A percentile compares a stretch with the other conserved stretches of the same genome.
These are phyloP conservation scores for Bretschneidera sinensis DNA, from an alignment of 345 rosid species.

Conservation along the genomic window DNA sequence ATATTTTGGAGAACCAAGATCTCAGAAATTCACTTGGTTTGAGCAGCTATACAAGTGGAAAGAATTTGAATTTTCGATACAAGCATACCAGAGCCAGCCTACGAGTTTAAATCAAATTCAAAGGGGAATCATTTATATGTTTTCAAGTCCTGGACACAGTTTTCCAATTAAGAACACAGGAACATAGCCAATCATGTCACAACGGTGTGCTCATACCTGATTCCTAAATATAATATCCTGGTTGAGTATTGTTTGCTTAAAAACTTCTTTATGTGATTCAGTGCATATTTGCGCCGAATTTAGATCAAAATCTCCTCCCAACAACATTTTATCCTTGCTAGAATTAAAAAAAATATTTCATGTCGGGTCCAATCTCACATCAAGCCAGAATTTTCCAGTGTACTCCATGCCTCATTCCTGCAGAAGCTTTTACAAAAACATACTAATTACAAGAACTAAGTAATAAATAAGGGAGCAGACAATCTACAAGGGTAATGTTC, in stretches of 20 bases:
- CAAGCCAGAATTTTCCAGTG: not conserved
- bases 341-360: constrained; percentile 12
- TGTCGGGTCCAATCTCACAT: no score
- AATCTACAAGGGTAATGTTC: no score
- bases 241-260: constrained; percentile 36
- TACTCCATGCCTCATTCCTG: constrained; percentile 7
- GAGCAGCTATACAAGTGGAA: not conserved
- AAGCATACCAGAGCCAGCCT: no score
- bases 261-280: constrained; percentile 26
- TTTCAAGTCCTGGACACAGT: not conserved
- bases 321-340: constrained; percentile 22
- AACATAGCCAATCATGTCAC: not conserved
- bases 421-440: not conserved
- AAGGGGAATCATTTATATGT: no score
- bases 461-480: no score
- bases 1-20: not conserved
- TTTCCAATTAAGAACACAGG: not conserved
- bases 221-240: constrained; percentile 39
- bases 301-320: constrained; percentile 31
- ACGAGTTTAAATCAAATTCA: not conserved
- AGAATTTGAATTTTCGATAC: not conserved
- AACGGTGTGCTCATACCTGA: constrained; percentile 31
- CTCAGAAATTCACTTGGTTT: constrained; percentile 3
- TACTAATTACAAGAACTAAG: constrained; percentile 4
- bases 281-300: constrained; percentile 19